Evolutionary conservation across 176 grass and related monocot species (phyloP), one percentile per base, ranked within the genome.

Genomic region (Oryza meridionalis): DNA sequence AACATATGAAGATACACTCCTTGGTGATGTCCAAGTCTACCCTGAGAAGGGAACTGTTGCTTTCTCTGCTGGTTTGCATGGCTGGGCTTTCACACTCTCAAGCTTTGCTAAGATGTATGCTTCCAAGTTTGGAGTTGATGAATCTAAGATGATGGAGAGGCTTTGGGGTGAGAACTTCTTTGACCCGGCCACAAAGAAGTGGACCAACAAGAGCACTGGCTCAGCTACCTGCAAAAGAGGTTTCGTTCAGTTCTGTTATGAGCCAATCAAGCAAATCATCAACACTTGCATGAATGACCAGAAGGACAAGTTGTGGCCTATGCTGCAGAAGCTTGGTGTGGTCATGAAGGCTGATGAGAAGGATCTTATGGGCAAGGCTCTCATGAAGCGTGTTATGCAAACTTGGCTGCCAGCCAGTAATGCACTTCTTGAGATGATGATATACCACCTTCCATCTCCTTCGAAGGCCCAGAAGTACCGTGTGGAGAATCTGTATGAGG

Each of bases 71-170:
- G 49, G 49, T 51, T 51, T 51, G 49, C 49, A 51, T 17, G 49
- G 49, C 4, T 51, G 49, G 49, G 49, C 49, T 51, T 51, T 89
- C 67, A 92, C 90, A 5, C 38, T 92, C 0, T 72, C 83, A 9
- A 63, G 80, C 51, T 92, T 92, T 76, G 87, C 90, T 1, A 89
- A 84, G 67, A 84, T 81, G 90, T 92, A 92, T 86, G 86, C 90
- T 6, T 63, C 79, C 0, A 86, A 86, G 47, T 88, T 86, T 43
- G 90, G 90, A 26, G 79, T 89, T 42, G 90, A 84, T 74, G 90
- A 88, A 88, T 62, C 65, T 33, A 33, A 67, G 27, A 15, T 67
- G 24, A 31, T 51, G 49, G 49, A 51, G 49, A 51, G 49, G 49
- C 49, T 51, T 17, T 51, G 49, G 49, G 49, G 49, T 51, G 49